Percentiles rank a stretch among this genome's conserved stretches.
Conservation (phyloP, 1,139 yeast species). For the Lodderomyces margitis region DNA sequence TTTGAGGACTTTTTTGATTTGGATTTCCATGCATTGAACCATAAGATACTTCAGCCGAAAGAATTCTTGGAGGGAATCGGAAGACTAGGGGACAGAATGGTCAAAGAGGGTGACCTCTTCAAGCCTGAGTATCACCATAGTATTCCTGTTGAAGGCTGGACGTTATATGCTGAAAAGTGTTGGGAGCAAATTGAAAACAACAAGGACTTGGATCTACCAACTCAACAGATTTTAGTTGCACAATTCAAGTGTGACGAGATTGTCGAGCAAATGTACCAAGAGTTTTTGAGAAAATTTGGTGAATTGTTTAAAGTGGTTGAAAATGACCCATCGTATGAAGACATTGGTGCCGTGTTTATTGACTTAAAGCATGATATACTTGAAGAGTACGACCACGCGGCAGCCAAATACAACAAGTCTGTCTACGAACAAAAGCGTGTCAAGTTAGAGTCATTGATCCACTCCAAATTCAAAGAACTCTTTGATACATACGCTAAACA, state of each 20-base stretch:
- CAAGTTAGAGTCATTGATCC: conserved; percentile 47
- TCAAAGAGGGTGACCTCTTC: conserved; percentile 46
- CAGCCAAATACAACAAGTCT: conserved; percentile 65
- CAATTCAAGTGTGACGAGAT: conserved; percentile 94
- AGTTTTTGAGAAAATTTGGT: conserved; percentile 39
- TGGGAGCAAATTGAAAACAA: conserved; percentile 94
- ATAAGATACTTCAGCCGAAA: conserved; percentile 78
- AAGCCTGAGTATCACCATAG: conserved; percentile 74
- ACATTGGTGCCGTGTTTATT: conserved; percentile 40
- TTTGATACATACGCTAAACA: conserved; percentile 33
- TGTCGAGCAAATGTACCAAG: conserved; percentile 47
- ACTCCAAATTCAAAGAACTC: conserved; percentile 41
- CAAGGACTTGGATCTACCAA: conserved; percentile 92
- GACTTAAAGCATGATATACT: conserved; percentile 47
- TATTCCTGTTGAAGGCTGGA: conserved; percentile 96
- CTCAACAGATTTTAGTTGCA: conserved; percentile 93
- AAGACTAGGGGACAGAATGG: conserved; percentile 60
- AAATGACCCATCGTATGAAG: conserved; percentile 28
- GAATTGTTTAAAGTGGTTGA: conserved; percentile 18
- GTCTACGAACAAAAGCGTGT: conserved; percentile 65
- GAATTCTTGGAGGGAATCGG: conserved; percentile 66
- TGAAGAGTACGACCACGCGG: conserved; percentile 59
- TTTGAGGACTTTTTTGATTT: conserved; percentile 82
- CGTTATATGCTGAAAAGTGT: conserved; percentile 82
- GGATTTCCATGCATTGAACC: conserved; percentile 78